Evolutionary conservation across 129 eudicot species (phyloP).

Genomic region (Artemisia argyi): DNA sequence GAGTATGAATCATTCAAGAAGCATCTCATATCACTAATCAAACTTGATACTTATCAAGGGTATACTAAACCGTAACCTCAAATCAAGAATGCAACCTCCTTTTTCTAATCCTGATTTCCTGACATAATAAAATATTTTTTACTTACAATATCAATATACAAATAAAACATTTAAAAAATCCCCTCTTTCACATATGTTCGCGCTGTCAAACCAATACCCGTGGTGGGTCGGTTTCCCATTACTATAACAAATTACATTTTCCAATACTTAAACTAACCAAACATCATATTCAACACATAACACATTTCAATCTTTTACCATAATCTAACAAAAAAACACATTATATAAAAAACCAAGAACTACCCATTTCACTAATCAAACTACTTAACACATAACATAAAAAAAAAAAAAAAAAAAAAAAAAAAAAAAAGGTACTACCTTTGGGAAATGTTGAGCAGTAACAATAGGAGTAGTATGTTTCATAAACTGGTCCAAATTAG

Average conservation of each 20-base stretch:
- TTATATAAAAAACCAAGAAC: background rate
- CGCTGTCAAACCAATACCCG: too few species aligned
- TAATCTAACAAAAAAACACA: background rate
- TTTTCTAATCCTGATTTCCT: background rate
- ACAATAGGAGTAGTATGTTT: slow-evolving; percentile 40
- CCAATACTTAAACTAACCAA: background rate
- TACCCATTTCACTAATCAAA: background rate
- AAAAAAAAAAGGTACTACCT: slow-evolving; percentile 11
- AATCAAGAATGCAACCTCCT: background rate
- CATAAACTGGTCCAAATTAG: slow-evolving; percentile 37
- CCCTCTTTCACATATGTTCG: too few species aligned
- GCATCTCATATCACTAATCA: too few species aligned
- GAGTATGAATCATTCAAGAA: too few species aligned
- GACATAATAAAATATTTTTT: background rate
- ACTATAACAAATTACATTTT: too few species aligned
- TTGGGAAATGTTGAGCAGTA: slow-evolving; percentile 37
- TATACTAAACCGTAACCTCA: too few species aligned
- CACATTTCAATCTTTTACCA: background rate
- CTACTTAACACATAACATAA: background rate
- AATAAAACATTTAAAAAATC: too few species aligned
- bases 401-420: background rate
- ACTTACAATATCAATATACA: too few species aligned
- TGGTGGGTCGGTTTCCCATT: too few species aligned
- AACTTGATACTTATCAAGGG: too few species aligned
- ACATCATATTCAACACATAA: background rate